These are phyloP conservation scores for Lodderomyces margitis DNA, from an alignment of 1,139 yeast species.

Conservation along the genomic window DNA sequence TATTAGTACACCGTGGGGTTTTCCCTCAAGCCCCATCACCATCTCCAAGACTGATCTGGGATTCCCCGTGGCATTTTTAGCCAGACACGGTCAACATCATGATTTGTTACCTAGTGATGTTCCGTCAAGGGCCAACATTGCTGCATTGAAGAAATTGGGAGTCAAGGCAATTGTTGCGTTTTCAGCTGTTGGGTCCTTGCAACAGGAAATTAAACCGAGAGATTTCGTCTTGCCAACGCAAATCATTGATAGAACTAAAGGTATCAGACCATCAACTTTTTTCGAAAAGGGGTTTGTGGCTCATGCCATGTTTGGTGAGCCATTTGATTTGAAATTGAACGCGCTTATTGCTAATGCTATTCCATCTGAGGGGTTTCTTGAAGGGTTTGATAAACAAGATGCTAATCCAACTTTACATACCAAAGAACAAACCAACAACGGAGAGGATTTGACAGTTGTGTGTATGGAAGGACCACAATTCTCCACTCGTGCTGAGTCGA, in stretches of 20 bases:
- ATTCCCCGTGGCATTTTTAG: slow-evolving; percentile 87
- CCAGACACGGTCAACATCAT: slow-evolving; percentile 92
- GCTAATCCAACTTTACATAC: slow-evolving; percentile 54
- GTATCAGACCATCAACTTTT: slow-evolving; percentile 85
- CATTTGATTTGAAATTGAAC: slow-evolving; percentile 77
- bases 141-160: slow-evolving; percentile 86
- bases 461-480: slow-evolving; percentile 99
- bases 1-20: slow-evolving; percentile 94
- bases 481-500: slow-evolving; percentile 96
- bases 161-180: slow-evolving; percentile 89
- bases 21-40: slow-evolving; percentile 91
- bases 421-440: slow-evolving; percentile 44
- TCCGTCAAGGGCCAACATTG: slow-evolving; percentile 91
- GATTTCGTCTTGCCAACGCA: slow-evolving; percentile 96
- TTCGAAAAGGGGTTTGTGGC: slow-evolving; percentile 94
- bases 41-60: slow-evolving; percentile 74
- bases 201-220: slow-evolving; percentile 83
- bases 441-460: slow-evolving; percentile 74
- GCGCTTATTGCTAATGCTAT: slow-evolving; percentile 59
- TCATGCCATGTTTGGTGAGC: slow-evolving; percentile 97
- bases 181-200: slow-evolving; percentile 94
- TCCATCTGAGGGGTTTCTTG: slow-evolving; percentile 51
- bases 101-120: slow-evolving; percentile 89
- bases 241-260: slow-evolving; percentile 94
- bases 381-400: slow-evolving; percentile 37